These are phyloP conservation scores for Thalassiosira mediterranea DNA, from an alignment of 352 stramenopile species.

Conservation along the genomic window DNA sequence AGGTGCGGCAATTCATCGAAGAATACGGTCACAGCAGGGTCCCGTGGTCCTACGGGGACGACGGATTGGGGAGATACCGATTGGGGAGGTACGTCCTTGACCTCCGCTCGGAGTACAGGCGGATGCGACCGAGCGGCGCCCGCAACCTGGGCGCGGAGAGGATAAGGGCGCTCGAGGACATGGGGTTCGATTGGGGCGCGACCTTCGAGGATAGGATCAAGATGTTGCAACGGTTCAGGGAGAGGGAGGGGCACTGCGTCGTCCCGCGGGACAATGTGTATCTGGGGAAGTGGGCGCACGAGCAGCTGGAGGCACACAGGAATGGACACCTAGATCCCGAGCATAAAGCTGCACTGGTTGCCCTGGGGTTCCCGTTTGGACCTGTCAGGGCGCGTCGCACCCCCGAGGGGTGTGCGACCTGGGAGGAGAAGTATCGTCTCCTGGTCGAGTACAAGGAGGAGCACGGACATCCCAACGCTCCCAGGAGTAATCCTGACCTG, in stretches of 20 bases:
- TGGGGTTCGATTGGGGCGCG: conserved; percentile 48
- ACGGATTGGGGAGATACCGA: not conserved
- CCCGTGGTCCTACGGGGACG: too few species aligned
- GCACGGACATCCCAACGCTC: conserved; percentile 53
- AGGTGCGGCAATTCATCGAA: too few species aligned
- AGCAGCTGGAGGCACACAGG: conserved; percentile 48
- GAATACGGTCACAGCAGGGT: too few species aligned
- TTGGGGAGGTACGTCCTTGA: conserved; percentile 33
- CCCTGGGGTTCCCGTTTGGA: too few species aligned
- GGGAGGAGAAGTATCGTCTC: conserved; percentile 48
- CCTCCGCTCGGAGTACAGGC: too few species aligned
- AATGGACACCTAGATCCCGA: too few species aligned
- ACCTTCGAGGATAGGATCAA: too few species aligned
- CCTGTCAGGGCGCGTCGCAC: too few species aligned
- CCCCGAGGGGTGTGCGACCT: conserved; percentile 33
- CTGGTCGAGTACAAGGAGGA: conserved; percentile 41
- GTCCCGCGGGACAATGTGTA: conserved; percentile 32
- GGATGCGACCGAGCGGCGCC: too few species aligned
- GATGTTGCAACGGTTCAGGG: too few species aligned
- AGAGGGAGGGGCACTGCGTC: conserved; percentile 34
- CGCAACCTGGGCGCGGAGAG: too few species aligned
- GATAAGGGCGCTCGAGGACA: conserved; percentile 24
- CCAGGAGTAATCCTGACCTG: conserved; percentile 42
- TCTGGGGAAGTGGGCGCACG: conserved; percentile 46
- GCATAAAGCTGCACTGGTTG: too few species aligned